These are phyloP conservation scores for Hordeum marinum DNA, from an alignment of 176 grass and related monocot genomes.

Conservation along the genomic window DNA sequence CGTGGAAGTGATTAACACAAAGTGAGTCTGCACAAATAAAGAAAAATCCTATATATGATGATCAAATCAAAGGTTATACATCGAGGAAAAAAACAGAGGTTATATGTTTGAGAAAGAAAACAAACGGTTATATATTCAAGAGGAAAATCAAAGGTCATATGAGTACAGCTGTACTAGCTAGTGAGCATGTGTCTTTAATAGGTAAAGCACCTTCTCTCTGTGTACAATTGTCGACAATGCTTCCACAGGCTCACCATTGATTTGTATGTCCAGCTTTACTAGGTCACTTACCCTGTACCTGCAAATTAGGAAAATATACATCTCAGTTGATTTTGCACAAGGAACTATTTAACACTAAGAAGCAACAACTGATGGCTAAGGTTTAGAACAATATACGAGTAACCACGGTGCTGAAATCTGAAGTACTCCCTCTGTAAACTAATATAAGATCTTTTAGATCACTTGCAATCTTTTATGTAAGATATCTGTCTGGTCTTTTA, in stretches of 20 bases:
- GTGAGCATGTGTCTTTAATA: conserved; percentile 1
- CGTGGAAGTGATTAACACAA: background rate
- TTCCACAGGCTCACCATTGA: conserved; percentile 92
- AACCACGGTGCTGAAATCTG: background rate
- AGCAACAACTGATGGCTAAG: conserved; percentile 8
- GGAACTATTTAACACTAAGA: background rate
- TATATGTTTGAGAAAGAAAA: background rate
- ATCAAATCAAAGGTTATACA: background rate
- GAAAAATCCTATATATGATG: background rate
- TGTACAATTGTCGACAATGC: conserved; percentile 95
- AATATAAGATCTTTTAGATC: too few species aligned
- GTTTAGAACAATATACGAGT: background rate
- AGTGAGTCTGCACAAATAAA: background rate
- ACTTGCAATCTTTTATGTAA: background rate
- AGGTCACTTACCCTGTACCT: conserved; percentile 91
- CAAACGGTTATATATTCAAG: background rate
- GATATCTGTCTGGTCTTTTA: background rate
- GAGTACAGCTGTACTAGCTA: background rate
- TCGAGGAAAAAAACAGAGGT: background rate
- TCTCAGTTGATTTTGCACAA: conserved; percentile 18
- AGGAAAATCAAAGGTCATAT: background rate
- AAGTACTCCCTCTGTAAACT: background rate
- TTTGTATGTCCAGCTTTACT: conserved; percentile 92
- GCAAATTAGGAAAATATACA: conserved; percentile 22
- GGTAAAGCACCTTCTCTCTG: conserved; percentile 70